Conservation (phyloP, 2,329 filamentous ascomycete species). For the Arthrobotrys conoides region DNA sequence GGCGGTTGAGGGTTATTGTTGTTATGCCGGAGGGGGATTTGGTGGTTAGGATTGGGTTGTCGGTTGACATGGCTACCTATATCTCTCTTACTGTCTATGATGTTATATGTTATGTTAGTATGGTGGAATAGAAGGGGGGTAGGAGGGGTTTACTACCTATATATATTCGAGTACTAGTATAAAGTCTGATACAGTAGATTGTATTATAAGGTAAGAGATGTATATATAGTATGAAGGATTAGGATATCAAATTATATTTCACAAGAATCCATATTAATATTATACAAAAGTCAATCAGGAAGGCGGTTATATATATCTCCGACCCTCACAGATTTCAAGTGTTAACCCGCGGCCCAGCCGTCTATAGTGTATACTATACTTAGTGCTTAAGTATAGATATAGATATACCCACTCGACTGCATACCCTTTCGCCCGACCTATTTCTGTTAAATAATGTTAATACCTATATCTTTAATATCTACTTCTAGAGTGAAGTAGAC, state of each 20-base stretch:
- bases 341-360: constrained; percentile 15
- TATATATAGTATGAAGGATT: no score
- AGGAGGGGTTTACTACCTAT: neutral
- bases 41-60: constrained; percentile 8
- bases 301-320: constrained; percentile 7
- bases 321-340: neutral
- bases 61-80: constrained; percentile 6
- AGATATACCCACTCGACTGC: neutral
- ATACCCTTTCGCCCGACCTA: constrained; percentile 28
- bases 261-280: neutral
- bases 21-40: constrained; percentile 68
- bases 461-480: no score
- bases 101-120: no score
- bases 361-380: neutral
- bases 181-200: no score
- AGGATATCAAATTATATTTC: neutral
- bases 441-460: constrained; percentile 47
- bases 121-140: no score
- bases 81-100: no score
- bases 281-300: constrained; percentile 5
- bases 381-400: no score
- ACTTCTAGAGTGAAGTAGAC: neutral
- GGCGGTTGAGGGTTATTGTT: constrained; percentile 73
- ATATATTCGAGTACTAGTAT: no score
- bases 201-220: no score